Evolutionary conservation across 2,329 filamentous ascomycete species (phyloP), one percentile per base, ranked within the genome.

Genomic region (Fusarium hainanense): DNA sequence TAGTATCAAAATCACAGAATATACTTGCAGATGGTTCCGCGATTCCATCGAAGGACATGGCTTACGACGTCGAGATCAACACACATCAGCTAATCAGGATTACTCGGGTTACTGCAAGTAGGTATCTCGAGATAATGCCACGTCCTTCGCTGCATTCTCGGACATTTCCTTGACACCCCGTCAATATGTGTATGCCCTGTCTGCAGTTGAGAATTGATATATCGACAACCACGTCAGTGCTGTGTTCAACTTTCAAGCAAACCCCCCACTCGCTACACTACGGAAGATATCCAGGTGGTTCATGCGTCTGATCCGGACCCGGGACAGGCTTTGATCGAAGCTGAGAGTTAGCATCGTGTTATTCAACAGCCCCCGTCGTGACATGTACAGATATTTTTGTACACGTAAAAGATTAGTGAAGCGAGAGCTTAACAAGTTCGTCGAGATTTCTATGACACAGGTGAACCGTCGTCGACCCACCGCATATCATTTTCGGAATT

Each of bases 311-410:
- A 32, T 32, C 21, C 32, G 18, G 25, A 44, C 43, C 40, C 27
- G 59, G 61, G 58, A 64, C 59, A 63, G 30, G 43, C 43, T 57
- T 58, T 43, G 23, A 27, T 63, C 20, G 25, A 49, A 64, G 25
- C 21, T 49, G 50, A 48, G 34, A 34, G 18, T 40, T 28, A 40
- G 30, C 37, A 40, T 42, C 23, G 23, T 40, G n/a, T 40, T 52
- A 43, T 49, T 30, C 18, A 43, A 32, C 41, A 47, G 23, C 27
- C 32, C 20, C 20, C 32, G n/a, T 63, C 32, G 7, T 47, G 32
- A n/a, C 20, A 48, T 32, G 49, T 21, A 16, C 13, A 21, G 13
- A 13, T 37, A 49, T 32, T 30, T 10, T 10, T n/a, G 21, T 20
- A 41, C 28, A 49, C 49, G 50, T 49, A 27, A 49, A 44, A 47